phyloP scores from a whole-genome alignment of 2,329 filamentous ascomycete species.

The Fusarium sp. region DNA sequence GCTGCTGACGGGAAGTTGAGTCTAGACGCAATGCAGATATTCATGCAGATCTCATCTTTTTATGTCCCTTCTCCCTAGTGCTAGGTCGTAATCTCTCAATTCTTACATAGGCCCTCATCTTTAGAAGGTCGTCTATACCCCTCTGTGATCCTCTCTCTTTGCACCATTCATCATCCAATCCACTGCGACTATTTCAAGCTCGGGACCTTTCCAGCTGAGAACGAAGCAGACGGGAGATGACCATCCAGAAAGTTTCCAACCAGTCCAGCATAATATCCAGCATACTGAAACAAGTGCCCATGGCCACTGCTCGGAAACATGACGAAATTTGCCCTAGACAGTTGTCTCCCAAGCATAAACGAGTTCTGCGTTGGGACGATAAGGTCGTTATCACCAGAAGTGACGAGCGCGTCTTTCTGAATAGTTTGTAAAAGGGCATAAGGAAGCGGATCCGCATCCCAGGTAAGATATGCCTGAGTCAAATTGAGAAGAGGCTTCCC shows the following conservation, averaged over 20 bases:
- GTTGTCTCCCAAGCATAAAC: neutral
- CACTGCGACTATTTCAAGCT: neutral
- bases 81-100: too few species aligned
- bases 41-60: too few species aligned
- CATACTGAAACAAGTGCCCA: neutral
- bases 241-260: neutral
- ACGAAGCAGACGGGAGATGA: accelerated
- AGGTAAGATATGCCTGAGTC: neutral
- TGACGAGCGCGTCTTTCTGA: neutral
- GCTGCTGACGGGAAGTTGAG: too few species aligned
- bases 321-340: neutral
- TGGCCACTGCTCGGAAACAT: neutral
- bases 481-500: neutral
- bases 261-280: accelerated
- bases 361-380: neutral
- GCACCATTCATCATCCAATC: too few species aligned
- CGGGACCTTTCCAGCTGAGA: neutral
- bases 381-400: neutral
- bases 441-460: neutral
- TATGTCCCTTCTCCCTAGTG: too few species aligned
- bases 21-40: too few species aligned
- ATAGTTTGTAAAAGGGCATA: neutral
- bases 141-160: too few species aligned
- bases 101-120: too few species aligned
- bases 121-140: too few species aligned